Percentiles rank a stretch among this genome's conserved stretches.
Conservation (phyloP, 2,329 filamentous ascomycete genomes). For the Penicillium sp. region DNA sequence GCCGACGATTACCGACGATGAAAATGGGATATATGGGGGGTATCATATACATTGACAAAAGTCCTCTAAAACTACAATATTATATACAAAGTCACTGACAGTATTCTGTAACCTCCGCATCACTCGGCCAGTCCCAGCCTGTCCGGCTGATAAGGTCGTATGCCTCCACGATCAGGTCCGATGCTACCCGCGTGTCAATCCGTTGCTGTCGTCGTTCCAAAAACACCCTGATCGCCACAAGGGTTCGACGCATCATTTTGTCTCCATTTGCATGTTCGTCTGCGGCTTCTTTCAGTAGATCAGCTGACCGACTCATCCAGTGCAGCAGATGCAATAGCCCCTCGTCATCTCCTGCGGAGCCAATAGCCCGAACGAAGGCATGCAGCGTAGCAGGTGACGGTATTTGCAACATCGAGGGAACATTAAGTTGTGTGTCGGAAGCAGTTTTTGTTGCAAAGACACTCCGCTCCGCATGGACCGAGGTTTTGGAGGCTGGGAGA, state of each 20-base stretch:
- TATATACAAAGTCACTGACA: conserved; percentile 18
- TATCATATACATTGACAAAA: conserved; percentile 17
- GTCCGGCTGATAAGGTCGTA: conserved; percentile 38
- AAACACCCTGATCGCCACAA: conserved; percentile 42
- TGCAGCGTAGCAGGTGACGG: conserved; percentile 43
- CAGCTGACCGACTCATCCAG: conserved; percentile 42
- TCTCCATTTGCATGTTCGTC: conserved; percentile 39
- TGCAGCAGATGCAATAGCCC: conserved; percentile 40
- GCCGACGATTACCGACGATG: conserved; percentile 22
- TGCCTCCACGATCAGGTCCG: conserved; percentile 34
- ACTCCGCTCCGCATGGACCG: conserved; percentile 22
- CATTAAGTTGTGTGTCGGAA: conserved; percentile 15
- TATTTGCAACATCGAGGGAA: conserved; percentile 35
- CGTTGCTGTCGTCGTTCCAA: conserved; percentile 37
- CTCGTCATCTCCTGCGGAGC: conserved; percentile 40
- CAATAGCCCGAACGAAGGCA: conserved; percentile 43
- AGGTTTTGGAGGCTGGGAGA: conserved; percentile 25
- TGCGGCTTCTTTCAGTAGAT: conserved; percentile 33
- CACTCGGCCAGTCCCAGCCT: conserved; percentile 43
- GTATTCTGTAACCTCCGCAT: conserved; percentile 42
- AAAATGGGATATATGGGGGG: conserved; percentile 2
- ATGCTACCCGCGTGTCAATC: conserved; percentile 17
- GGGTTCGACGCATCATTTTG: conserved; percentile 38
- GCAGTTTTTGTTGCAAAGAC: conserved; percentile 8
- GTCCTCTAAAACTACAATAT: conserved; percentile 19